These are phyloP conservation scores for Microbotryum scabiosae DNA, from an alignment of 1,284 basidiomycete species.

Conservation along the genomic window DNA sequence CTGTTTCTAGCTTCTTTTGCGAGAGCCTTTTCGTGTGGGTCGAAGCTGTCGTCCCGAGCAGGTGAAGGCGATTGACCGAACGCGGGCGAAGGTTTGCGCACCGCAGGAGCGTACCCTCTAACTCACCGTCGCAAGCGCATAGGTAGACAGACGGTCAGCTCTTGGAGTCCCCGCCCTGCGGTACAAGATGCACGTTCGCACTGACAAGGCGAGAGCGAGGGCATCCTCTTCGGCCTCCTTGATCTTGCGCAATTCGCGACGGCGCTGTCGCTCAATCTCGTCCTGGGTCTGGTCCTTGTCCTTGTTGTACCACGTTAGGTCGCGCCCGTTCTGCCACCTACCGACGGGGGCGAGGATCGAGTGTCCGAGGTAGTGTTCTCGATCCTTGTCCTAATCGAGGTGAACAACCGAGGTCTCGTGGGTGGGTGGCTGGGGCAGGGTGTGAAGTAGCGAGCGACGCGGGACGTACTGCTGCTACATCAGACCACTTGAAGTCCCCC, in stretches of 20 bases:
- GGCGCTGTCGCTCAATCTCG: conserved; percentile 17
- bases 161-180: neutral
- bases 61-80: conserved; percentile 9
- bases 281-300: conserved; percentile 10
- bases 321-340: conserved; percentile 30
- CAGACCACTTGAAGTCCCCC: conserved; percentile 31
- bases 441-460: neutral
- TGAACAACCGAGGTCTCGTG: neutral
- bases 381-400: conserved; percentile 24
- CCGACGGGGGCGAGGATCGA: conserved; percentile 30
- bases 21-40: conserved; percentile 9
- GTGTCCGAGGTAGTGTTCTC: conserved; percentile 34
- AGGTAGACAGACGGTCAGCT: neutral
- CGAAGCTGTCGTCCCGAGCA: conserved; percentile 5
- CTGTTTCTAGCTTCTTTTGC: conserved; percentile 6
- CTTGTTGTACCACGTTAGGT: conserved; percentile 34
- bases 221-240: conserved; percentile 34
- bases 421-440: neutral
- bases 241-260: conserved; percentile 28
- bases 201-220: conserved; percentile 31
- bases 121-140: neutral
- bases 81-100: conserved; percentile 1
- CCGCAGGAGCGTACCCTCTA: conserved; percentile 5
- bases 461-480: conserved; percentile 19
- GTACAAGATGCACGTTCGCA: neutral